phyloP scores from a whole-genome alignment of 805 yeast species.

The Middelhovenomyces tepae region DNA sequence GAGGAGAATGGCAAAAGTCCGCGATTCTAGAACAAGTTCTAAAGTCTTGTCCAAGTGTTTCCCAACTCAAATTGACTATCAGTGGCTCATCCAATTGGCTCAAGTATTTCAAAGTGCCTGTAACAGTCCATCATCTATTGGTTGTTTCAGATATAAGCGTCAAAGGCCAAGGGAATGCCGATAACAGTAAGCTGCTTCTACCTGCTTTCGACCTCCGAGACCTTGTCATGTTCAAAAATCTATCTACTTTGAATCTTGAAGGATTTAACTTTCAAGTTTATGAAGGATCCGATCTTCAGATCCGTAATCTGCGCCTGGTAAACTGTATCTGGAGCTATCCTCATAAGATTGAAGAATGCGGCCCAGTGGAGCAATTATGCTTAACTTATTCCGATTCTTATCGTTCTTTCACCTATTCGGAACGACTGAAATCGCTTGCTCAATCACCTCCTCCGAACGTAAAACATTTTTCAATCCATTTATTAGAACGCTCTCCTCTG shows the following conservation, averaged over 20 bases:
- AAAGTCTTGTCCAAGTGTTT: slow-evolving; percentile 6
- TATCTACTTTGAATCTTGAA: slow-evolving; percentile 6
- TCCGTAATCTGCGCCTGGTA: slow-evolving; percentile 6
- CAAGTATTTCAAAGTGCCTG: slow-evolving; percentile 8
- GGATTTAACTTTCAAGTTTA: slow-evolving; percentile 13
- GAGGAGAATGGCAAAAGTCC: slow-evolving; percentile 13
- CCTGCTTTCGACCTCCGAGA: slow-evolving; percentile 12
- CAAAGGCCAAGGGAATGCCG: slow-evolving; percentile 1
- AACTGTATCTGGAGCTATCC: slow-evolving; percentile 17
- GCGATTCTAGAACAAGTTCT: slow-evolving; percentile 7
- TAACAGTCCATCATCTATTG: slow-evolving; percentile 4
- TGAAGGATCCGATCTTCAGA: slow-evolving; percentile 2
- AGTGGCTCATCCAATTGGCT: slow-evolving; percentile 14
- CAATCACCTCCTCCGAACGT: slow-evolving; percentile 11
- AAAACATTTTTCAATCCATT: slow-evolving; percentile 8
- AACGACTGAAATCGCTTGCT: slow-evolving; percentile 10
- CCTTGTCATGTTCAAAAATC: slow-evolving; percentile 5
- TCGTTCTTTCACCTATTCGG: slow-evolving; percentile 10
- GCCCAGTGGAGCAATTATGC: slow-evolving; percentile 10
- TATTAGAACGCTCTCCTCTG: slow-evolving; percentile 9
- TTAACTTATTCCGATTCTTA: slow-evolving; percentile 12
- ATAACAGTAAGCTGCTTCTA: slow-evolving; percentile 7
- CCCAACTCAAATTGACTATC: slow-evolving; percentile 2
- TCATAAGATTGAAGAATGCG: slow-evolving; percentile 12
- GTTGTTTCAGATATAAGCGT: slow-evolving; percentile 5